Evolutionary conservation across 169 alveolate species (phyloP), one percentile per base, ranked within the genome.

Genomic region (Eimeria acervulina): DNA sequence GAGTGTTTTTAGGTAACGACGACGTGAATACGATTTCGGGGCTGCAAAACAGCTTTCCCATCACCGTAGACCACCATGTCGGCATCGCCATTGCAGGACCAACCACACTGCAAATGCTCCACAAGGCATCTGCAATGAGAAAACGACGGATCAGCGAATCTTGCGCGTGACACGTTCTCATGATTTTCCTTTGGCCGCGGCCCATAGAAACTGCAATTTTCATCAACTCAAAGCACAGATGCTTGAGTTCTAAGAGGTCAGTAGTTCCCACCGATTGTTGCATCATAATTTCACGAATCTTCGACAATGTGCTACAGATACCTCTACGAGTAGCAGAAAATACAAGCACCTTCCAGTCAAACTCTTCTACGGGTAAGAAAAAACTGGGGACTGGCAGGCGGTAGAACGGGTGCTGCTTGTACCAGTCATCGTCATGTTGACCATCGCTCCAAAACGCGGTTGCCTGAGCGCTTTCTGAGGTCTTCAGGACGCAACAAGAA

Each of bases 81-180:
- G 12, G 12, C 26, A 5, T 80, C 90, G 23, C 44, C 90, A 80
- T 80, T 80, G 90, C 44, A 36, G 90, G 90, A 12, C 70, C 90
- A 33, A 80, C 70, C 38, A 80, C 90, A 6, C 47, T 17, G 38
- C 70, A 44, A 47, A 80, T 80, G 40, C 90, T 36, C 90, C 90
- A 80, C 44, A 80, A 47, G 90, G 31, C 26, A 80, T 80, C 68
- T 40, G 44, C 42, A n/a, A 80, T 51, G 44, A 80, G 68, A 44
- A 80, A 80, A 4, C 90, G 68, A 12, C 70, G 90, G 52, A 28
- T 44, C 68, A 42, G 13, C 7, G 70, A 13, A 4, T 47, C 44
- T 23, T 28, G 44, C 10, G 28, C 44, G 90, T 44, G 70, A 13
- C 63, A 26, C 2, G 70, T 7, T n/a, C 33, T 42, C 8, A 51